These are phyloP conservation scores for Daphne laureola DNA, from an alignment of 441 rosid species.

Conservation along the genomic window DNA sequence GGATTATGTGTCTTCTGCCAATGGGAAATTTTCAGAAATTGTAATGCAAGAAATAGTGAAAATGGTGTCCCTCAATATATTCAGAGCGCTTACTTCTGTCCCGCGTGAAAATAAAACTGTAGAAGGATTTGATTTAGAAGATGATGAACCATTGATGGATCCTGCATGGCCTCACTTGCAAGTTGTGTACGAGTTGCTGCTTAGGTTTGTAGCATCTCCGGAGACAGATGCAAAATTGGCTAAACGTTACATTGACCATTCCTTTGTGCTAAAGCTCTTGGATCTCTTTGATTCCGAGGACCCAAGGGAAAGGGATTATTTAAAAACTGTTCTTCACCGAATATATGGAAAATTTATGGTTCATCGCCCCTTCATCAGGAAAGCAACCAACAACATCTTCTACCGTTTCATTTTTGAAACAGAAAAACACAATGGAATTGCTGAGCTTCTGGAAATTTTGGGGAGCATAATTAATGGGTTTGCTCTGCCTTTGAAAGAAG, in stretches of 20 bases:
- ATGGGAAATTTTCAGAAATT: slow-evolving; percentile 52
- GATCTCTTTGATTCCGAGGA: slow-evolving; percentile 78
- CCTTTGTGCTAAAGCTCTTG: slow-evolving; percentile 61
- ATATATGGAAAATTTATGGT: slow-evolving; percentile 90
- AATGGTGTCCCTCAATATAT: slow-evolving; percentile 56
- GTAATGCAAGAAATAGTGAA: slow-evolving; percentile 47
- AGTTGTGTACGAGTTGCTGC: slow-evolving; percentile 58
- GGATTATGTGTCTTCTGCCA: slow-evolving; percentile 62
- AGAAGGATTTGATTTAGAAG: slow-evolving; percentile 59
- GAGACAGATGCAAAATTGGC: slow-evolving; percentile 76
- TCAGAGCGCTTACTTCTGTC: slow-evolving; percentile 50
- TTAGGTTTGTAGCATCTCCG: slow-evolving; percentile 60
- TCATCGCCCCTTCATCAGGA: slow-evolving; percentile 86
- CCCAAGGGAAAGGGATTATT: slow-evolving; percentile 54
- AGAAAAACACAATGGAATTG: slow-evolving; percentile 85
- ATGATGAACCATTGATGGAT: slow-evolving; percentile 69
- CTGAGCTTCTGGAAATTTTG: slow-evolving; percentile 69
- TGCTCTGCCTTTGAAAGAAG: slow-evolving; percentile 66
- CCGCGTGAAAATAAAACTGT: slow-evolving; percentile 54
- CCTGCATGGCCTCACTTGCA: slow-evolving; percentile 79
- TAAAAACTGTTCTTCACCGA: slow-evolving; percentile 79
- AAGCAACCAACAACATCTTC: slow-evolving; percentile 74
- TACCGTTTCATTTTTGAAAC: slow-evolving; percentile 78
- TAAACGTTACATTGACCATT: slow-evolving; percentile 56
- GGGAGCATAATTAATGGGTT: slow-evolving; percentile 80